Evolutionary conservation across 805 yeast species (phyloP).

Genomic region (Kuraishia floccosa): DNA sequence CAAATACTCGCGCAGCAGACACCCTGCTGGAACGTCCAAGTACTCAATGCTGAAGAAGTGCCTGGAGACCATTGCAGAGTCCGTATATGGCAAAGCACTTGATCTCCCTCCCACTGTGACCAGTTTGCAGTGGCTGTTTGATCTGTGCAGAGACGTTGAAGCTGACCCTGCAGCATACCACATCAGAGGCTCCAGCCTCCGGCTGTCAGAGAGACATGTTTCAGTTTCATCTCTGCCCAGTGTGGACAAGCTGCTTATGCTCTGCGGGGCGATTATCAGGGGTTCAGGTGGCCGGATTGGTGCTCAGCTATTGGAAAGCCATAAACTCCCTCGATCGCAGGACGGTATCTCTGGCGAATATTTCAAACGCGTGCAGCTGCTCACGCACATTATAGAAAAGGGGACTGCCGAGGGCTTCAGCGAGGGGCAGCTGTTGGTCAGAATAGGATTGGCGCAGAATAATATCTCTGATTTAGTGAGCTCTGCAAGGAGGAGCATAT

Average conservation of each 20-base stretch:
- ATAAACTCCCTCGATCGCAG: conserved; percentile 14
- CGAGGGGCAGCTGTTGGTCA: too few species aligned
- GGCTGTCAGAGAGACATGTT: conserved; percentile 9
- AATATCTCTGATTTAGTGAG: too few species aligned
- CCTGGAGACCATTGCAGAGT: conserved; percentile 22
- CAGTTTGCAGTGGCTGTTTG: conserved; percentile 19
- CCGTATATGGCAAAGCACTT: conserved; percentile 25
- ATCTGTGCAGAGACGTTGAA: conserved; percentile 33
- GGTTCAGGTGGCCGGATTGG: conserved; percentile 10
- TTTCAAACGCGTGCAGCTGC: too few species aligned
- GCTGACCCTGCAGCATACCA: conserved; percentile 36
- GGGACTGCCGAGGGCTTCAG: too few species aligned
- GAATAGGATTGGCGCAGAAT: too few species aligned
- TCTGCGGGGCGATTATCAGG: conserved; percentile 11
- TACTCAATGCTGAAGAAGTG: conserved; percentile 28
- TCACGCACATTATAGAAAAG: too few species aligned
- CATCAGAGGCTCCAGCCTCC: conserved; percentile 18
- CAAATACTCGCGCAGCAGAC: conserved; percentile 27
- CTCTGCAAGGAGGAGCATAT: too few species aligned
- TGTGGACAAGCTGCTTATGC: conserved; percentile 6
- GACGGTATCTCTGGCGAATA: too few species aligned
- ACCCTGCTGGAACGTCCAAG: conserved; percentile 43
- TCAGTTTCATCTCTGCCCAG: conserved; percentile 7
- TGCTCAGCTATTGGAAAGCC: conserved; percentile 6
- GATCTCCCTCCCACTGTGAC: conserved; percentile 19